Evolutionary conservation across 208 protist species (phyloP).

Genomic region (Trypanosoma scelopori): DNA sequence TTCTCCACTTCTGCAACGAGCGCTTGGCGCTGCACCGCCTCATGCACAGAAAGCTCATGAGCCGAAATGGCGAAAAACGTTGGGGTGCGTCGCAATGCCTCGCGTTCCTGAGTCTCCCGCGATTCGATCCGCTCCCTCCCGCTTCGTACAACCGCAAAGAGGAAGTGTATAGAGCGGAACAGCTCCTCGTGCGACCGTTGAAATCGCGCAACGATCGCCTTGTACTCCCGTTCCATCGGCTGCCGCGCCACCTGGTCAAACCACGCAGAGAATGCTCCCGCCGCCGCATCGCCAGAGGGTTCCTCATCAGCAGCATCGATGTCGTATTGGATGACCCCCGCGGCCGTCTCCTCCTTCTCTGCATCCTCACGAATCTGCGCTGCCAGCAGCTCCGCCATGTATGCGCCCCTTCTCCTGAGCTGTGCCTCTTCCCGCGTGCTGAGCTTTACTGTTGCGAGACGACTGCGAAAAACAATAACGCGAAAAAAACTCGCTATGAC

Average conservation of each 20-base stretch:
- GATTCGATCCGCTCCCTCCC: conserved; percentile 30
- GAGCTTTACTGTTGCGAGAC: not conserved
- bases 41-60: conserved; percentile 8
- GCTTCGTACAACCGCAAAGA: conserved; percentile 29
- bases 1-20: conserved; percentile 14
- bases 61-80: conserved; percentile 17
- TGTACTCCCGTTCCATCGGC: conserved; percentile 35
- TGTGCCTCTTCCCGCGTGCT: not conserved
- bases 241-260: conserved; percentile 30
- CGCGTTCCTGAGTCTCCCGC: conserved; percentile 15
- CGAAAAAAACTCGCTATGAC: conserved; percentile 30
- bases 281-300: conserved; percentile 11
- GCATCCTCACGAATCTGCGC: not conserved
- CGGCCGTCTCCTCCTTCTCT: not conserved
- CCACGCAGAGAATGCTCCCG: conserved; percentile 26
- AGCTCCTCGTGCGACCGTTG: conserved; percentile 17
- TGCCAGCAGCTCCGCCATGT: not conserved
- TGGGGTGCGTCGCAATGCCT: conserved; percentile 2
- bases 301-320: not conserved
- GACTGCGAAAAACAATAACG: not conserved
- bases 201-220: conserved; percentile 36
- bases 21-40: conserved; percentile 12
- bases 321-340: not conserved
- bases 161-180: conserved; percentile 21
- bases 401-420: not conserved